phyloP scores from a whole-genome alignment of 2,329 filamentous ascomycete species.

The Fusarium odoratissimum region DNA sequence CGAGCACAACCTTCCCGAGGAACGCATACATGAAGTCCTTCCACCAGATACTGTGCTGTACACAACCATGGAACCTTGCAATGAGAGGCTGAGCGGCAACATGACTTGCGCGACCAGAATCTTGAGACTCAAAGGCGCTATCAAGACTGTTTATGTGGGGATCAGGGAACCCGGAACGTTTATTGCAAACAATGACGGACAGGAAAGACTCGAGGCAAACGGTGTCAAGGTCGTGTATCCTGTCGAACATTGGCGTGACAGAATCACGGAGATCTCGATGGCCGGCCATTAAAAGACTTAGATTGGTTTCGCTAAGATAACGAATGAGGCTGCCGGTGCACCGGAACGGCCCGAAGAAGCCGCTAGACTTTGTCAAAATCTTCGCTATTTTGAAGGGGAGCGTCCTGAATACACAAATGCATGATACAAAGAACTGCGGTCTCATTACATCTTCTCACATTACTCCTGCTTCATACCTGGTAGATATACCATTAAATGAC shows the following conservation, averaged over 20 bases:
- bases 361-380: too few species aligned
- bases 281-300: too few species aligned
- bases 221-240: constrained; percentile 45
- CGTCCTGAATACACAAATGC: too few species aligned
- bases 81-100: constrained; percentile 54
- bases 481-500: too few species aligned
- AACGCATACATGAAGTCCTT: constrained; percentile 51
- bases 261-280: constrained; percentile 71
- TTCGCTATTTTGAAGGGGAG: too few species aligned
- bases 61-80: constrained; percentile 60
- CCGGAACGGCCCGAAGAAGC: too few species aligned
- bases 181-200: constrained; percentile 49
- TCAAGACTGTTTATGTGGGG: constrained; percentile 54
- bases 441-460: too few species aligned
- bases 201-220: constrained; percentile 38
- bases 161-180: constrained; percentile 54
- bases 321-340: too few species aligned
- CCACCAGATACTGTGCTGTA: constrained; percentile 56
- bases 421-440: too few species aligned
- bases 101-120: constrained; percentile 53
- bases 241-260: constrained; percentile 60
- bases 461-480: too few species aligned
- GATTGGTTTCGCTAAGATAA: too few species aligned
- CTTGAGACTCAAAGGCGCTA: constrained; percentile 46
- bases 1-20: constrained; percentile 50